Percentiles rank a stretch among this genome's conserved stretches.
Conservation (phyloP, 805 yeast species). For the Saccharomycopsis vini region DNA sequence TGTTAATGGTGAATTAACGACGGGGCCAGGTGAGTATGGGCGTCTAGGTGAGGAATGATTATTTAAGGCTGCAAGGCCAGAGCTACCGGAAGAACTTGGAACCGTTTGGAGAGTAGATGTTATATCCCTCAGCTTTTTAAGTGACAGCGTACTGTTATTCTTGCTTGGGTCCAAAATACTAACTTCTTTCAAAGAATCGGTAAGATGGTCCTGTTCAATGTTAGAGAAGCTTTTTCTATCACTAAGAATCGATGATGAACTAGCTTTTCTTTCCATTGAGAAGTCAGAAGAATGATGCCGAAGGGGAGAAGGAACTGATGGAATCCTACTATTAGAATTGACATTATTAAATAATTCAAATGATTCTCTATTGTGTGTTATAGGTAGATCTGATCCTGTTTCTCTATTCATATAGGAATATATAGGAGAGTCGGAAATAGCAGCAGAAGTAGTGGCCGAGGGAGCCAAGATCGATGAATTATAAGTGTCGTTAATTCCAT, state of each 20-base stretch:
- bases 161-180: constrained; percentile 20
- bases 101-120: not conserved
- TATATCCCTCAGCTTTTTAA: constrained; percentile 21
- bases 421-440: constrained; percentile 9
- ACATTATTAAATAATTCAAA: not conserved
- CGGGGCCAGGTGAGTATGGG: constrained; percentile 45
- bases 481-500: not conserved
- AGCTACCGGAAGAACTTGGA: too few relatives aligned
- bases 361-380: not conserved
- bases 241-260: constrained; percentile 14
- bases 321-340: not conserved
- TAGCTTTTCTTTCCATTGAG: constrained; percentile 13
- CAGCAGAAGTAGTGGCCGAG: not conserved
- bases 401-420: constrained; percentile 17
- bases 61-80: too few relatives aligned
- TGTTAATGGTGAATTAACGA: constrained; percentile 42
- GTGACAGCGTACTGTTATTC: constrained; percentile 19
- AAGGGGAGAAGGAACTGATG: constrained; percentile 12
- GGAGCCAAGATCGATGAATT: constrained; percentile 1
- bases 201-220: constrained; percentile 7
- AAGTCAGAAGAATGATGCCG: constrained; percentile 6
- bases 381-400: not conserved
- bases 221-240: constrained; percentile 6
- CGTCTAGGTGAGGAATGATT: constrained; percentile 38
- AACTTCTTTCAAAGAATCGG: constrained; percentile 13